Evolutionary conservation across 2,329 filamentous ascomycete species (phyloP).

Genomic region (Aureobasidium sp.): DNA sequence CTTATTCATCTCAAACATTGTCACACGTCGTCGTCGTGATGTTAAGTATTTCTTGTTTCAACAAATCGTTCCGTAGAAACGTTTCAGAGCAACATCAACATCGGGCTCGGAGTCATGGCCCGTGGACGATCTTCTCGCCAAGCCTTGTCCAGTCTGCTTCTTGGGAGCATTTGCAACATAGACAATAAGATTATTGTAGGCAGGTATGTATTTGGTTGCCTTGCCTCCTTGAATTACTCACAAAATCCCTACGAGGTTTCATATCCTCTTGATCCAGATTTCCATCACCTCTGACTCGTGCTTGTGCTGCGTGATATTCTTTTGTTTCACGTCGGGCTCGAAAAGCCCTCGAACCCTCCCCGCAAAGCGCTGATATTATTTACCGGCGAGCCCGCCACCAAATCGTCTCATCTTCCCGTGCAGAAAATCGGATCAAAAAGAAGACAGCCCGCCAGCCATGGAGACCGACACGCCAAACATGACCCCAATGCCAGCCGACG

Average conservation of each 20-base stretch:
- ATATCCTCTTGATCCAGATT: not conserved
- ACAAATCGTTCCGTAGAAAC: too few species aligned
- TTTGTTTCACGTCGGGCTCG: not conserved
- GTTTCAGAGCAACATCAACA: not conserved
- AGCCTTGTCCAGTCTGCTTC: not conserved
- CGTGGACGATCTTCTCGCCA: not conserved
- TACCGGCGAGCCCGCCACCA: constrained; percentile 3
- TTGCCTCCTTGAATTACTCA: too few species aligned
- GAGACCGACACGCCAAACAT: constrained; percentile 12
- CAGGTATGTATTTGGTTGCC: too few species aligned
- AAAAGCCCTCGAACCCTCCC: not conserved
- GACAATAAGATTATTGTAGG: too few species aligned
- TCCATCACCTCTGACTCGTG: not conserved
- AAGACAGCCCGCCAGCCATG: constrained; percentile 8
- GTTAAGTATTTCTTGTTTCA: too few species aligned
- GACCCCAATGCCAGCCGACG: constrained; percentile 14
- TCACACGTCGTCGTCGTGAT: not conserved
- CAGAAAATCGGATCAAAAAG: not conserved
- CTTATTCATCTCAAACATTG: not conserved
- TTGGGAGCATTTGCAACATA: too few species aligned
- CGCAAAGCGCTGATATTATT: not conserved
- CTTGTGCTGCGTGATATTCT: not conserved
- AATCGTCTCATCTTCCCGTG: constrained; percentile 1
- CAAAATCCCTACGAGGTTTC: not conserved
- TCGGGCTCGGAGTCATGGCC: not conserved